Evolutionary conservation across 192 early-diverging fungal species (phyloP), one percentile per base, ranked within the genome.

Genomic region (Spinellus fusiger): DNA sequence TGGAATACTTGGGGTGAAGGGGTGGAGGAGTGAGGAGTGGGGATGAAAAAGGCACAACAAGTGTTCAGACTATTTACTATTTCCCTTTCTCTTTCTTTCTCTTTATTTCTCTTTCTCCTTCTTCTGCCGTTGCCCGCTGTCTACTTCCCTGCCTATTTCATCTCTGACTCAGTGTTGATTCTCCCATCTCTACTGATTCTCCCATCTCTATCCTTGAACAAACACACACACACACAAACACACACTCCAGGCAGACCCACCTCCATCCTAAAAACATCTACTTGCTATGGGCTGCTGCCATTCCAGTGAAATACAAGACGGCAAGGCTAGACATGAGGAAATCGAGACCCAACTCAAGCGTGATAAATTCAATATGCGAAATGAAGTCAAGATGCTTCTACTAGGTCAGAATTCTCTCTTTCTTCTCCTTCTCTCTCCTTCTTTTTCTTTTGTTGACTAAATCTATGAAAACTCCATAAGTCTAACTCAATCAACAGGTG

Each of bases 381-480:
- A 96, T 64, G 93, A 96, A 77, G 89, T 98, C 71, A 98, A 98
- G 79, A 95, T 98, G 92, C 73, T 98, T 25, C 75, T 98, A 50
- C 84, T 98, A 26, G 86, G 85, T 83, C 80, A 59, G 66, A 35
- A n/a, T 26, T 6, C 0, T 5, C 0, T 16, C 37, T 15, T 25
- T 27, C 15, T 18, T 33, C 1, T 18, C 29, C n/a, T 33, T 44
- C 10, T 58, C 25, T 58, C 27, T 49, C 18, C 46, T 12, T 60
- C 8, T 27, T 34, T 32, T 50, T 28, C 20, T 13, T 37, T 37
- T 9, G 13, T 9, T 37, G 35, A 37, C 35, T 37, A 9, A 37
- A 37, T 13, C 35, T 37, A 37, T 37, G 5, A 37, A 9, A 37
- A 29, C 54, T 26, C 18, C 12, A 13, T 26, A 29, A 55, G 7